A percentile compares a stretch with the other conserved stretches of the same genome.
Conservation (phyloP, 805 yeast genomes). For the Starmera dryadoides region DNA sequence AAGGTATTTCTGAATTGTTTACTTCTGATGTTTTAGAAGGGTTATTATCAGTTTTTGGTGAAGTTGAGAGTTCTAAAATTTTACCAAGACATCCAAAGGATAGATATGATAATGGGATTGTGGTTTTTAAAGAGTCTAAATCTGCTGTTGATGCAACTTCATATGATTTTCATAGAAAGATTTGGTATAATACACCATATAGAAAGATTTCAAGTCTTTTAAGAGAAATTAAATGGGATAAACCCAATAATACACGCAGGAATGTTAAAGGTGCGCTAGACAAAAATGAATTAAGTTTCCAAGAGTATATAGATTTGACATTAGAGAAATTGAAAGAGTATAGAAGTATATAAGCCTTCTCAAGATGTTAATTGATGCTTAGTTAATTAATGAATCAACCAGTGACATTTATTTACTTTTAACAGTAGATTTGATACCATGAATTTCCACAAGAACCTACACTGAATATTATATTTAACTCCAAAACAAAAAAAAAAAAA, state of each 20-base stretch:
- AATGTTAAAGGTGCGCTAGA: not conserved
- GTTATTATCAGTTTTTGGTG: constrained; percentile 18
- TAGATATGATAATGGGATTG: constrained; percentile 12
- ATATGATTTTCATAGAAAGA: constrained; percentile 8
- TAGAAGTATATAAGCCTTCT: not conserved
- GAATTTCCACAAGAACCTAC: too few relatives aligned
- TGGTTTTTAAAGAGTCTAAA: constrained; percentile 2
- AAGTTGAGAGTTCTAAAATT: constrained; percentile 7
- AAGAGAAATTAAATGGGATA: constrained; percentile 13
- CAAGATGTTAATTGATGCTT: not conserved
- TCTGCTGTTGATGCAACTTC: constrained; percentile 9
- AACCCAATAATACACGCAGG: not conserved
- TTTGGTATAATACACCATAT: constrained; percentile 16
- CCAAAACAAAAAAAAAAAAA: too few relatives aligned
- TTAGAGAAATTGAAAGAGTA: not conserved
- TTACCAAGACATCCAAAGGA: constrained; percentile 6
- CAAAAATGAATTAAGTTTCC: constrained; percentile 6
- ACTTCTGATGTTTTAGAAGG: constrained; percentile 15
- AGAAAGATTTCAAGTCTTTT: constrained; percentile 15
- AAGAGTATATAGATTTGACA: not conserved
- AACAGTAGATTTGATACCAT: too few relatives aligned
- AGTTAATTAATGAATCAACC: too few relatives aligned
- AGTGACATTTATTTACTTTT: too few relatives aligned
- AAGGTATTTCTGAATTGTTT: constrained; percentile 14
- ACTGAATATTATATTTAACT: too few relatives aligned